Percentiles rank a stretch among this genome's conserved stretches.
Conservation (phyloP, 352 stramenopile species). For the Phytophthora fragariae region DNA sequence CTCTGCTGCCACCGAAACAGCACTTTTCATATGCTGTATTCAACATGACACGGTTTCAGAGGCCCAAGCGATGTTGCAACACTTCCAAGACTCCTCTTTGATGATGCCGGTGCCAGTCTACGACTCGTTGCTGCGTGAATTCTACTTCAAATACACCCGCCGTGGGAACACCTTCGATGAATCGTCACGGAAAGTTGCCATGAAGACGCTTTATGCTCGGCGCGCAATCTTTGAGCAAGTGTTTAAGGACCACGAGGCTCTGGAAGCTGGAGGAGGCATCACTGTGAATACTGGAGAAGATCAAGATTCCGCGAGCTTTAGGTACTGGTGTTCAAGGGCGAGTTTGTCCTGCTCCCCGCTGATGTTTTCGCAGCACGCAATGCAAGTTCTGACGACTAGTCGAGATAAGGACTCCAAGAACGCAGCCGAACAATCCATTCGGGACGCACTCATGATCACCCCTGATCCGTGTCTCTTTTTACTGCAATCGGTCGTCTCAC, state of each 20-base stretch:
- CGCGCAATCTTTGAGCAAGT: slow-evolving; percentile 64
- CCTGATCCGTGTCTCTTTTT: slow-evolving; percentile 67
- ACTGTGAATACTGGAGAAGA: slow-evolving; percentile 7
- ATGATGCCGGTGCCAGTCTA: slow-evolving; percentile 72
- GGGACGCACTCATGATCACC: slow-evolving; percentile 52
- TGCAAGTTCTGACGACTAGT: slow-evolving; percentile 73
- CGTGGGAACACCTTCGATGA: slow-evolving; percentile 66
- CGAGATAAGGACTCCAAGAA: slow-evolving; percentile 75
- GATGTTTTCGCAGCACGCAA: slow-evolving; percentile 78
- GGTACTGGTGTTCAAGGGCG: slow-evolving; percentile 63
- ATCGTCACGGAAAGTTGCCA: slow-evolving; percentile 58
- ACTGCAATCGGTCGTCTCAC: slow-evolving; percentile 53
- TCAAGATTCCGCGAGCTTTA: slow-evolving; percentile 36
- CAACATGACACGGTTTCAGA: slow-evolving; percentile 49
- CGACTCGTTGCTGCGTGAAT: slow-evolving; percentile 73
- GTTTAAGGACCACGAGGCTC: slow-evolving; percentile 48
- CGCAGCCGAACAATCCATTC: slow-evolving; percentile 55
- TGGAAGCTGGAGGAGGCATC: slow-evolving; percentile 33
- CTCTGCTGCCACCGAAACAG: slow-evolving; percentile 66
- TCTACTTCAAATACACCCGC: slow-evolving; percentile 84
- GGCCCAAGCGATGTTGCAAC: slow-evolving; percentile 48
- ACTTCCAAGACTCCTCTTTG: slow-evolving; percentile 53
- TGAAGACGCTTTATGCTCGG: slow-evolving; percentile 68
- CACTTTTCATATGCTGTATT: slow-evolving; percentile 71
- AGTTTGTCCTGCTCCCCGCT: slow-evolving; percentile 56